A percentile compares a stretch with the other conserved stretches of the same genome.
These are phyloP conservation scores for Lavandula angustifolia DNA, from an alignment of 257 asterid genomes.

Conservation along the genomic window DNA sequence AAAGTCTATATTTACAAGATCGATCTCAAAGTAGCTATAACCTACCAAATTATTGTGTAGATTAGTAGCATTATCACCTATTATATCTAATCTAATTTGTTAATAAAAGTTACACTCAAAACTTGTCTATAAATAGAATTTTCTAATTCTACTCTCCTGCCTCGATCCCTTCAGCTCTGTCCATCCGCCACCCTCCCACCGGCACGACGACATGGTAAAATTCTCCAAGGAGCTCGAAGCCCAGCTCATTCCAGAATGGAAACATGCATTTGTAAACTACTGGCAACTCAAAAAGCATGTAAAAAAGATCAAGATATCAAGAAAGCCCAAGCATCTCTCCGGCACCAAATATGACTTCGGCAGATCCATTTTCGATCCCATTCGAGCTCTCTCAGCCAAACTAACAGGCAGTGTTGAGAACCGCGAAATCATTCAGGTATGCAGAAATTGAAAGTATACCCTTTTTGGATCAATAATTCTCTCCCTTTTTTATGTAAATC, in stretches of 20 bases:
- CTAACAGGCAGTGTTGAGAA: constrained; percentile 26
- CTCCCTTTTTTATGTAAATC: not conserved
- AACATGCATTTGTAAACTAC: constrained; percentile 77
- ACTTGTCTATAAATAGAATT: constrained; percentile 41
- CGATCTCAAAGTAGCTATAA: not conserved
- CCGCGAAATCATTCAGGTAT: constrained; percentile 54
- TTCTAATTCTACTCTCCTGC: constrained; percentile 20
- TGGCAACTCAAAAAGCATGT: constrained; percentile 79
- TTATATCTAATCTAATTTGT: too few relatives aligned
- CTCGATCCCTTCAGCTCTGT: constrained; percentile 19
- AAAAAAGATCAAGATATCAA: constrained; percentile 59
- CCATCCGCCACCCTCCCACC: constrained; percentile 1
- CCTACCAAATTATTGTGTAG: not conserved
- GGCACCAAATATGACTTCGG: constrained; percentile 44
- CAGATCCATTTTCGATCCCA: constrained; percentile 55
- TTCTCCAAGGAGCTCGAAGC: constrained; percentile 87
- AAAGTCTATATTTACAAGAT: not conserved
- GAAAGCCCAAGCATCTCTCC: constrained; percentile 39
- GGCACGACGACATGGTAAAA: constrained; percentile 58
- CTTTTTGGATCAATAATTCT: not conserved
- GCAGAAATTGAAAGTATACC: not conserved
- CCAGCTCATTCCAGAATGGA: constrained; percentile 88
- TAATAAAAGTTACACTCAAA: not conserved
- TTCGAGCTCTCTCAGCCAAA: constrained; percentile 37
- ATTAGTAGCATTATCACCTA: too few relatives aligned